Conservation (phyloP, 495 filamentous ascomycete genomes). For the Xylaria sp. region DNA sequence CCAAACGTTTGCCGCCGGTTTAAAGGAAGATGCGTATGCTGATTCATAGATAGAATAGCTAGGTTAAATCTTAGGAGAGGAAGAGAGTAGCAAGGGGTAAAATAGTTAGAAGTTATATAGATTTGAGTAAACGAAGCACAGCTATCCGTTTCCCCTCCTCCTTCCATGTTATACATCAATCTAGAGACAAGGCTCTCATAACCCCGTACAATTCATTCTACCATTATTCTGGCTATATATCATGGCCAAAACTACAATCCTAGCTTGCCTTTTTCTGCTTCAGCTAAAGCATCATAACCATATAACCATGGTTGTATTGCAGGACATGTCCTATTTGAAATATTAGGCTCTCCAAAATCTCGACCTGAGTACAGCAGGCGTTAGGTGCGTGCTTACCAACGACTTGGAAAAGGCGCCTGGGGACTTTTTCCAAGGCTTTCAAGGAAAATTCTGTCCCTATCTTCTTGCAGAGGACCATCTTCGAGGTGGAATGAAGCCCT, state of each 20-base stretch:
- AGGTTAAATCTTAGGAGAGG: background rate
- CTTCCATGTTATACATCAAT: background rate
- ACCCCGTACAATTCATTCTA: background rate
- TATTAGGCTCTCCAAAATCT: slow-evolving; percentile 1
- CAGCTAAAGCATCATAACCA: slow-evolving; percentile 59
- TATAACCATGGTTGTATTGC: slow-evolving; percentile 62
- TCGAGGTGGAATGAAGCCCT: background rate
- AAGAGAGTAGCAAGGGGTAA: background rate
- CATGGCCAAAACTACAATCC: background rate
- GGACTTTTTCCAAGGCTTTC: background rate
- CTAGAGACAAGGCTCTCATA: background rate
- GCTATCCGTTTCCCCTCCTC: background rate
- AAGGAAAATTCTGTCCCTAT: background rate
- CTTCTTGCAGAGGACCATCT: background rate
- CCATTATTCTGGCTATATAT: background rate
- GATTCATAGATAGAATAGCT: background rate
- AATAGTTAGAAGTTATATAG: background rate
- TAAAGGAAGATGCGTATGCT: background rate
- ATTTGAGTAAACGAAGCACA: background rate
- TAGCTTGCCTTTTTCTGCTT: slow-evolving; percentile 55
- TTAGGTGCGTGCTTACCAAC: background rate
- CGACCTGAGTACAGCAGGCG: background rate
- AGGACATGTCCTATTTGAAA: slow-evolving; percentile 57
- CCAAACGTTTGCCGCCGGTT: background rate
- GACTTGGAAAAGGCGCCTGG: background rate